phyloP scores from a whole-genome alignment of 108 stramenopile species.

The Conticribra guillardii region DNA sequence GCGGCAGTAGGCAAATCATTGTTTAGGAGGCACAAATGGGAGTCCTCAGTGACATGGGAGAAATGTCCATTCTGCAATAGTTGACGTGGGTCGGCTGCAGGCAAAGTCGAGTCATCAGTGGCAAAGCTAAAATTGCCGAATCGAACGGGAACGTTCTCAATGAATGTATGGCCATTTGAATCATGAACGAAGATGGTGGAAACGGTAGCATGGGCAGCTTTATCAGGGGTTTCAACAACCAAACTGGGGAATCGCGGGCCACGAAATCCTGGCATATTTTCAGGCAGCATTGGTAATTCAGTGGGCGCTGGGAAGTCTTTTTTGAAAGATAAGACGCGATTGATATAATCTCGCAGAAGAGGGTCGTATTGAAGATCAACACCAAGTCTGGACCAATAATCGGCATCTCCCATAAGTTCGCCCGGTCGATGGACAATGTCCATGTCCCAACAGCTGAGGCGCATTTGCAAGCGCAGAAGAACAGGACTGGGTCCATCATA shows the following conservation, averaged over 20 bases:
- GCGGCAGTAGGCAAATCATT: neutral
- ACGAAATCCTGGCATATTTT: neutral
- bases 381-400: slow-evolving; percentile 17
- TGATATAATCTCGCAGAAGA: slow-evolving; percentile 2
- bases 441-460: slow-evolving; percentile 19
- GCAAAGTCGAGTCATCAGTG: too few species aligned
- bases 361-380: slow-evolving; percentile 16
- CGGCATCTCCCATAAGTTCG: neutral
- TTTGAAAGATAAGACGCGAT: neutral
- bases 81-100: too few species aligned
- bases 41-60: too few species aligned
- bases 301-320: neutral
- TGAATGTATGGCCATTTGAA: too few species aligned
- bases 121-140: too few species aligned
- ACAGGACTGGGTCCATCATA: slow-evolving; percentile 20
- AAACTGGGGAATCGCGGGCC: too few species aligned
- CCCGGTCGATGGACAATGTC: slow-evolving; percentile 8
- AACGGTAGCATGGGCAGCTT: too few species aligned
- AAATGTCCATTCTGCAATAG: too few species aligned
- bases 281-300: neutral
- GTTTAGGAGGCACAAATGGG: too few species aligned
- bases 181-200: too few species aligned
- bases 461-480: slow-evolving; percentile 18
- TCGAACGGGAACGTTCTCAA: too few species aligned
- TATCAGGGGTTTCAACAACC: too few species aligned